Conservation (phyloP, 1,139 yeast genomes). For the Candida sanyaensis region DNA sequence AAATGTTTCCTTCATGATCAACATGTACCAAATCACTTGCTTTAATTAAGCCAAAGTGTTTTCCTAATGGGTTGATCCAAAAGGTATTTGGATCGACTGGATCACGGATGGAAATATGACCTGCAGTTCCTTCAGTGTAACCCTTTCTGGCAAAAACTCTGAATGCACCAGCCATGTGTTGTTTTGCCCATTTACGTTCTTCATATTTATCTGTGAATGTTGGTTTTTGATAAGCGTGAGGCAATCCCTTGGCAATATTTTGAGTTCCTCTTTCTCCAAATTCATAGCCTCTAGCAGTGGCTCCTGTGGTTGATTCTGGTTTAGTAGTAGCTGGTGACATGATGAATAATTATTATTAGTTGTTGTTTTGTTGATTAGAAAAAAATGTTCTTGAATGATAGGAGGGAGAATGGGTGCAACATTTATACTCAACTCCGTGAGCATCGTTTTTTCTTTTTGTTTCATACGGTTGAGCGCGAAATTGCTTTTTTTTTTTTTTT, state of each 20-base stretch:
- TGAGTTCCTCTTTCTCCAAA: conserved; percentile 43
- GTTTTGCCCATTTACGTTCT: conserved; percentile 62
- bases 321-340: conserved; percentile 12
- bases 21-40: conserved; percentile 79
- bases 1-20: conserved; percentile 67
- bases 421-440: too few species aligned
- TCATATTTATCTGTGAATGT: conserved; percentile 47
- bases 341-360: not conserved
- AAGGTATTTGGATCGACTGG: conserved; percentile 70
- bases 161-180: conserved; percentile 84
- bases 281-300: conserved; percentile 54
- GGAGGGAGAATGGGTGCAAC: too few species aligned
- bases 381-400: too few species aligned
- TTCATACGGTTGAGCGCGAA: too few species aligned
- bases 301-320: conserved; percentile 8
- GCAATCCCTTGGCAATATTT: conserved; percentile 51
- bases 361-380: too few species aligned
- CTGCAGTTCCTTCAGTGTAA: conserved; percentile 76
- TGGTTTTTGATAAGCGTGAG: conserved; percentile 54
- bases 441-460: too few species aligned
- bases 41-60: conserved; percentile 67
- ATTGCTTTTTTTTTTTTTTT: too few species aligned
- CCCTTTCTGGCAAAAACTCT: conserved; percentile 75
- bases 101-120: conserved; percentile 79
- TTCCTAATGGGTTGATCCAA: conserved; percentile 79